Evolutionary conservation across 1,139 yeast genomes (phyloP), one percentile per base, ranked within the genome.

Genomic region (Spathaspora jeffriesii): DNA sequence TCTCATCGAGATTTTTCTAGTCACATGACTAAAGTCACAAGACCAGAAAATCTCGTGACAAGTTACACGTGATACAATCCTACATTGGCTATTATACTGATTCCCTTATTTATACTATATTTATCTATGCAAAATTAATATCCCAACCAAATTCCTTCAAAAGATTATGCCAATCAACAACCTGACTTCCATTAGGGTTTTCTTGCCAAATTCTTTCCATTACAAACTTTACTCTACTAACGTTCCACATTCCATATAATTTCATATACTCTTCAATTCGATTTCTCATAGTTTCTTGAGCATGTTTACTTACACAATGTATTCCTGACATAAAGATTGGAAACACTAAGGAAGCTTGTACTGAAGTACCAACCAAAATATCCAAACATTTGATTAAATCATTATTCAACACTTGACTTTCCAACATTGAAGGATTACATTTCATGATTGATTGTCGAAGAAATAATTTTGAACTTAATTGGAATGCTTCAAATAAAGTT

Each of bases 271-370:
- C 77, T 22, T 79, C 79, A 52, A 87, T 78, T 49, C 88, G 69
- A 18, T 59, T 62, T 43, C 71, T 63, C 79, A 87, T 84, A 40
- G 68, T 61, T 14, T 64, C 63, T 20, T 89, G 73, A 53, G 82
- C 85, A 32, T 58, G 65, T 4, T 67, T 64, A 1, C 76, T 67
- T 8, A 82, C 78, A 56, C 88, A 79, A 60, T 84, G 85, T 55
- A 88, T 78, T 1, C 95, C 93, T 0, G 91, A 85, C 30, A 88
- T 82, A 59, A 88, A 88, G 52, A 86, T 65, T 0, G 96, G 96
- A 63, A 88, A 87, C 40, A 86, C 85, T 17, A 87, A 64, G 2
- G 87, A 81, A 5, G 89, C 84, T 58, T 87, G 92, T 31, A 86
- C 86, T 1, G 81, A 77, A 0, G 92, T 75, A 2, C 81, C 88